Base-by-base conservation (phyloP, 306 rosid genomes). In the Styphnolobium japonicum region DNA sequence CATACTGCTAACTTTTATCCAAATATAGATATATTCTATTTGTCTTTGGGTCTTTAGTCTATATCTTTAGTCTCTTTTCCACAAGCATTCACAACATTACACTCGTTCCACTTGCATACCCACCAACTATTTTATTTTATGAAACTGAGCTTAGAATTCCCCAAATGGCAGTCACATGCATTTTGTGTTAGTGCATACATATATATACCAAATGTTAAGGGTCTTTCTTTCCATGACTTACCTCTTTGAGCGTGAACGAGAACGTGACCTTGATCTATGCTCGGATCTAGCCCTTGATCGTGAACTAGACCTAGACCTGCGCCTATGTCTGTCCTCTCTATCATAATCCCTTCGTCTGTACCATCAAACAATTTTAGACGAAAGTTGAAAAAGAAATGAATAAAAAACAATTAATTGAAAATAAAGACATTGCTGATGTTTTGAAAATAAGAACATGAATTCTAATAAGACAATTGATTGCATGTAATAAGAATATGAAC, bases 201-300 rank as follows among this genome's bases (percentile, higher is more conserved):
- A 39, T 66, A 37, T n/a, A 33, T 4, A 51, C 14, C 36, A 33
- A 55, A 62, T 63, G 16, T 21, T 52, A 34, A 73, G 36, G 10
- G 62, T 62, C 67, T 21, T 11, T 3, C 10, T 7, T 40, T 11
- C 18, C 4, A 69, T 11, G 72, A 31, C 60, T 62, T 76, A 94
- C 98, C 98, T 94, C 88, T 94, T 94, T 21, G 98, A 94, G 56
- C 97, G 97, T n/a, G 98, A 88, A 6, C 97, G 97, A 25, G 98
- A 92, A 5, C 95, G 93, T 0, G 98, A 92, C 75, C 91, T 86
- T 23, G 98, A 91, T 63, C 83, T 86, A 76, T 80, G 98, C 83
- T 92, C 97, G 67, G 97, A 88, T 78, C 86, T 89, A 76, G 81
- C 94, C 81, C 39, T 75, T 18, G 95, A 81, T 0, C 23, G 80